Conservation (phyloP, 192 early-diverging fungal species). For the Coemansia sp. region DNA sequence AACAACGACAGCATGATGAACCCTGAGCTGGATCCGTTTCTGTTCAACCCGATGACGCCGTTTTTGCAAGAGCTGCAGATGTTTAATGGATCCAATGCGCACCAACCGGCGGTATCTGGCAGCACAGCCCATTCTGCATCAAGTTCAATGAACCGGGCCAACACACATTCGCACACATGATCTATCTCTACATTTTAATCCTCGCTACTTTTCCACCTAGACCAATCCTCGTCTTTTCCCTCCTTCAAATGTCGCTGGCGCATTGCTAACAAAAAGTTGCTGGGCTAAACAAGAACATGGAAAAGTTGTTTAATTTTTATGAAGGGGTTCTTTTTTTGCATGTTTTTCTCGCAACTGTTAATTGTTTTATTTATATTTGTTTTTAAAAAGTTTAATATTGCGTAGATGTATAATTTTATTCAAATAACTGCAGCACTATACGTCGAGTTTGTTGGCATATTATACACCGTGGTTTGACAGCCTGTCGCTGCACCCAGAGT, state of each 20-base stretch:
- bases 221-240: neutral
- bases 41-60: constrained; percentile 54
- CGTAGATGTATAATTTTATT: neutral
- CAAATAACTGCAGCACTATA: too few species aligned
- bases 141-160: constrained; percentile 2
- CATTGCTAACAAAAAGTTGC: neutral
- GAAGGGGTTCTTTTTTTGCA: neutral
- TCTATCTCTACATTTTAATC: neutral
- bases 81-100: constrained; percentile 15
- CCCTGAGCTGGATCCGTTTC: constrained; percentile 43
- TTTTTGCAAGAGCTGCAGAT: constrained; percentile 51
- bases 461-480: too few species aligned
- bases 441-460: too few species aligned
- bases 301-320: neutral
- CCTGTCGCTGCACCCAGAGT: too few species aligned
- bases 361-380: neutral
- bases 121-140: neutral
- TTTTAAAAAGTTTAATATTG: neutral
- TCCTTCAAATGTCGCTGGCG: neutral
- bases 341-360: neutral
- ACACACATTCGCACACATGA: constrained; percentile 9
- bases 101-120: constrained; percentile 4
- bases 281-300: neutral
- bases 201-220: neutral
- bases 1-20: constrained; percentile 14